A percentile compares a stretch with the other conserved stretches of the same genome.
phyloP scores from a whole-genome alignment of 2,329 filamentous ascomycete species.

The Fusarium ambrosium region DNA sequence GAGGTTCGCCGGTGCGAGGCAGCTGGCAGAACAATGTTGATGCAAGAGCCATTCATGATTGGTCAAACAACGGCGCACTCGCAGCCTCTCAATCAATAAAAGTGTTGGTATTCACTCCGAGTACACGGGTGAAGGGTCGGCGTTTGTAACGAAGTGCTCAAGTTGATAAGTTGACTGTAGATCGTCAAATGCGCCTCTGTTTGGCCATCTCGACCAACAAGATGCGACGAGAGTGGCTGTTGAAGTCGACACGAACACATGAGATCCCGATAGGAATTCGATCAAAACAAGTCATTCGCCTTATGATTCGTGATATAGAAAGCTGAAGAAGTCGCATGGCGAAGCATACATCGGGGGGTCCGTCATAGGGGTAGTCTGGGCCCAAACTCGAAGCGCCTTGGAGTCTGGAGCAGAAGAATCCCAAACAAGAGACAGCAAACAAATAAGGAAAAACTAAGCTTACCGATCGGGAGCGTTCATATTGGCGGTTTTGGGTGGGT shows the following conservation, averaged over 20 bases:
- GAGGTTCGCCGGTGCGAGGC: not conserved
- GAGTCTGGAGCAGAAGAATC: not conserved
- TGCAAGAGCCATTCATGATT: not conserved
- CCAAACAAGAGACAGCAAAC: not conserved
- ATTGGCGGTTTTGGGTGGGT: conserved; percentile 34
- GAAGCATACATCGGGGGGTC: not conserved
- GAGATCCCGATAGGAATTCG: not conserved
- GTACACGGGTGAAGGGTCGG: not conserved
- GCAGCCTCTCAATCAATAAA: not conserved
- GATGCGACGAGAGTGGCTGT: not conserved
- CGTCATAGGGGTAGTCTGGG: not conserved
- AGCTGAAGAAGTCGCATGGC: not conserved
- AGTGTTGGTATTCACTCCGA: not conserved
- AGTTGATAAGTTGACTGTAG: not conserved
- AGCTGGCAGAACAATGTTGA: not conserved
- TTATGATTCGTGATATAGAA: not conserved
- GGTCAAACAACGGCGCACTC: not conserved
- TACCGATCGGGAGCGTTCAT: conserved; percentile 72
- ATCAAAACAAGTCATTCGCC: not conserved
- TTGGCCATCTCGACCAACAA: not conserved
- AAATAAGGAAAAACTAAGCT: conserved; percentile 44
- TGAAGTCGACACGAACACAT: not conserved
- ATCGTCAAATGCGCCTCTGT: not conserved
- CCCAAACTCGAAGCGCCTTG: not conserved
- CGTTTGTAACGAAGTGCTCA: not conserved